Evolutionary conservation across 192 early-diverging fungal species (phyloP).

Genomic region (Entomortierella lignicola): DNA sequence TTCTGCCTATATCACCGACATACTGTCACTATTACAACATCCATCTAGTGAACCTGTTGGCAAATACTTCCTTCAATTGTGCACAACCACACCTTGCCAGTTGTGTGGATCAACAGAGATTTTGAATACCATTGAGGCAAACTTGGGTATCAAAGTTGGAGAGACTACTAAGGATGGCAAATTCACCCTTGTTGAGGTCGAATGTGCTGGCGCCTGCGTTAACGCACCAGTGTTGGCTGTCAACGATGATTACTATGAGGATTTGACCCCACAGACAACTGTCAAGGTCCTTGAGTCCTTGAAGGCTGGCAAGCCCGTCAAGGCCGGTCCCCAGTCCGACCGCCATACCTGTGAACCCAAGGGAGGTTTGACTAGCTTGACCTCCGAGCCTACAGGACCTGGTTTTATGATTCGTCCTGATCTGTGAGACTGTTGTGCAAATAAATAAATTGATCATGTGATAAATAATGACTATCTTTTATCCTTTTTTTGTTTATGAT

Average conservation of each 20-base stretch:
- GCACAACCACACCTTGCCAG: constrained; percentile 98
- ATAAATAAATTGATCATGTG: not conserved
- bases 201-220: constrained; percentile 98
- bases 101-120: constrained; percentile 94
- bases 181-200: constrained; percentile 99
- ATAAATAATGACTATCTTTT: constrained; percentile 1
- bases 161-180: constrained; percentile 93
- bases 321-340: constrained; percentile 85
- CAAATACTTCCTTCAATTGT: constrained; percentile 98
- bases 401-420: constrained; percentile 88
- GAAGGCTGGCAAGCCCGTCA: constrained; percentile 82
- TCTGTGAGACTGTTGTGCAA: constrained; percentile 62
- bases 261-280: constrained; percentile 92
- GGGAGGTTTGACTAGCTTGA: constrained; percentile 84
- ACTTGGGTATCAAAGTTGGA: constrained; percentile 93
- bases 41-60: constrained; percentile 89
- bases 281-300: constrained; percentile 88
- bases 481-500: not conserved
- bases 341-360: constrained; percentile 92
- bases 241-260: constrained; percentile 99
- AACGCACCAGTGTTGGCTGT: constrained; percentile 98
- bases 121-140: constrained; percentile 85
- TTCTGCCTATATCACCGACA: not conserved
- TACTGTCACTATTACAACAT: not conserved
- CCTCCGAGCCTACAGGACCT: constrained; percentile 88